A percentile compares a stretch with the other conserved stretches of the same genome.
phyloP scores from a whole-genome alignment of 495 filamentous ascomycete species.

The Aspergillus affinis region DNA sequence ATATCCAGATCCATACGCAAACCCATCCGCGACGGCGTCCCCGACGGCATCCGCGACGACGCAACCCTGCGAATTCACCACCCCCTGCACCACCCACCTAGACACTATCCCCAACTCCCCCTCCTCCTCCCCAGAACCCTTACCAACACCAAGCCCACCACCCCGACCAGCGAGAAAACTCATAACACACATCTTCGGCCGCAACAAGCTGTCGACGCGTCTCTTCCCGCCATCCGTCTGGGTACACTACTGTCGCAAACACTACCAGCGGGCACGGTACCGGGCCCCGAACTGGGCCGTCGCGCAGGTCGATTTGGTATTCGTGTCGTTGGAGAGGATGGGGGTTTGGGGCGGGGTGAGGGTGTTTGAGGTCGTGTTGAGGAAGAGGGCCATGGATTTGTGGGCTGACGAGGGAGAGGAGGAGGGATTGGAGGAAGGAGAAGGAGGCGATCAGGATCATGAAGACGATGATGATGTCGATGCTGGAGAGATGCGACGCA shows the following conservation, averaged over 20 bases:
- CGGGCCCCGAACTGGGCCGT: slow-evolving; percentile 58
- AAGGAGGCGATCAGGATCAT: no score
- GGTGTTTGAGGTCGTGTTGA: slow-evolving; percentile 31
- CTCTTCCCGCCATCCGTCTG: slow-evolving; percentile 64
- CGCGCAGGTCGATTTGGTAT: slow-evolving; percentile 59
- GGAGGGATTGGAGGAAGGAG: slow-evolving; percentile 16
- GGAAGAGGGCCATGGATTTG: slow-evolving; percentile 22
- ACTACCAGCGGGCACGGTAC: slow-evolving; percentile 78
- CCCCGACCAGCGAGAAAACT: no score
- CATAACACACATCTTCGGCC: slow-evolving; percentile 83
- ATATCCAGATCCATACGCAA: no score
- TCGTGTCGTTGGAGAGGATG: slow-evolving; percentile 56
- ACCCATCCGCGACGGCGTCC: no score
- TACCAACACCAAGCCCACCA: slow-evolving; percentile 19
- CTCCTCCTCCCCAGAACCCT: background rate
- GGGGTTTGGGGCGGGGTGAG: slow-evolving; percentile 57
- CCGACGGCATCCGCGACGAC: no score
- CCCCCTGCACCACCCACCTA: slow-evolving; percentile 48
- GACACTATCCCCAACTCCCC: slow-evolving; percentile 21
- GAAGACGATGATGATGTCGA: no score
- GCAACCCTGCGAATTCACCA: slow-evolving; percentile 17
- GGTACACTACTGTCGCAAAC: slow-evolving; percentile 76
- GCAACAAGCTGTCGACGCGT: slow-evolving; percentile 77
- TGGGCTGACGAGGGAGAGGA: slow-evolving; percentile 3
- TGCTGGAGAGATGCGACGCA: slow-evolving; percentile 5